Evolutionary conservation across 805 yeast species (phyloP).

Genomic region (Maudiozyma turicensis): DNA sequence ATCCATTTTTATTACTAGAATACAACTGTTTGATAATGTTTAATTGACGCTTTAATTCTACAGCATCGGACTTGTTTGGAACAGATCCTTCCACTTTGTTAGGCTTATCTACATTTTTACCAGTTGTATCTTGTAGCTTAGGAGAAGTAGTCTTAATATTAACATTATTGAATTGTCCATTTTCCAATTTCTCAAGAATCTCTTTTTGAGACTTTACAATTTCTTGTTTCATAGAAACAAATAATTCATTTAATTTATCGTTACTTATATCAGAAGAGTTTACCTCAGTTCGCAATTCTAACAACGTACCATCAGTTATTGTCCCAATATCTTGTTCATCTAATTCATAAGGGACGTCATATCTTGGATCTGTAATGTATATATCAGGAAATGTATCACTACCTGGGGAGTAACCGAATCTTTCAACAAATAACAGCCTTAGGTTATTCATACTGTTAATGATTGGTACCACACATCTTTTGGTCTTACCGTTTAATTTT

Average conservation of each 20-base stretch:
- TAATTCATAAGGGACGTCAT: slow-evolving; percentile 63
- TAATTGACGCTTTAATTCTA: slow-evolving; percentile 48
- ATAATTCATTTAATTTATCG: slow-evolving; percentile 4
- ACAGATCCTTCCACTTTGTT: background rate
- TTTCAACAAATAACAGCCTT: slow-evolving; percentile 72
- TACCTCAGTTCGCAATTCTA: slow-evolving; percentile 36
- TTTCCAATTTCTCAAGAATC: slow-evolving; percentile 2
- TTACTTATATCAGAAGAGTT: background rate
- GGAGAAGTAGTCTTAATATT: background rate
- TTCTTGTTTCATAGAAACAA: slow-evolving; percentile 8
- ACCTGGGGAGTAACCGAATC: slow-evolving; percentile 76
- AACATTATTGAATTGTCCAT: background rate
- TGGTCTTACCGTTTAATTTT: slow-evolving; percentile 43
- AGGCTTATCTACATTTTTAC: background rate
- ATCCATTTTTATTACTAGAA: background rate
- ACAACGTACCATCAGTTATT: slow-evolving; percentile 47
- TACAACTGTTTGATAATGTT: slow-evolving; percentile 14
- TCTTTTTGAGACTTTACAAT: slow-evolving; percentile 10
- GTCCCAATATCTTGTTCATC: slow-evolving; percentile 60
- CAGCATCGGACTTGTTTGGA: slow-evolving; percentile 11
- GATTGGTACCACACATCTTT: slow-evolving; percentile 34
- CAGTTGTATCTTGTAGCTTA: too few relatives aligned
- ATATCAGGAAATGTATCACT: slow-evolving; percentile 66
- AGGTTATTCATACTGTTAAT: slow-evolving; percentile 36
- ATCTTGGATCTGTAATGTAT: slow-evolving; percentile 52